These are phyloP conservation scores for Stentor roeselii DNA, from an alignment of 73 alveolate species.

Conservation along the genomic window DNA sequence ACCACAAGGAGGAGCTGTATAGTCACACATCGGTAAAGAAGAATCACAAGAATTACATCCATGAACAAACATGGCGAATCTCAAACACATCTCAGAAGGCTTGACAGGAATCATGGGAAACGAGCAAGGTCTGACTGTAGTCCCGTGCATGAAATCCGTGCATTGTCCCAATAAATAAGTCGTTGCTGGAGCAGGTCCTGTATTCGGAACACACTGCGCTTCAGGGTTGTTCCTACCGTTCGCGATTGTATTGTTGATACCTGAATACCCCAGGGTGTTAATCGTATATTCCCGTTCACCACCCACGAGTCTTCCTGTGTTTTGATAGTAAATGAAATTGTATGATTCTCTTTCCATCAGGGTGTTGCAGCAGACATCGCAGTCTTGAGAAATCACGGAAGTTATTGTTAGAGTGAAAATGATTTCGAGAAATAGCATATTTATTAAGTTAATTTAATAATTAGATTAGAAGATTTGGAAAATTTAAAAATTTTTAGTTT, in stretches of 20 bases:
- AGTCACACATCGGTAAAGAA: conserved; percentile 27
- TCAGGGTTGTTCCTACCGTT: conserved; percentile 47
- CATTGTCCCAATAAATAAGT: conserved; percentile 44
- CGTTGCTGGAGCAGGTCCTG: conserved; percentile 60
- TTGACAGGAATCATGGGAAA: conserved; percentile 40
- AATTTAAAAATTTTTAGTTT: no score
- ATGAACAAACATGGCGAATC: conserved; percentile 46
- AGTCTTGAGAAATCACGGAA: no score
- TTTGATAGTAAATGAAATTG: conserved; percentile 32
- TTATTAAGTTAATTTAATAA: no score
- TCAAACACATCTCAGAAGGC: conserved; percentile 43
- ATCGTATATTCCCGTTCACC: conserved; percentile 40
- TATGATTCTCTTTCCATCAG: conserved; percentile 16
- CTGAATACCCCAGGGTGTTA: conserved; percentile 49
- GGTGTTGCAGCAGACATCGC: conserved; percentile 31
- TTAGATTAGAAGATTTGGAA: no score
- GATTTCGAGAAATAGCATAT: no score
- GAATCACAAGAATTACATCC: conserved; percentile 48
- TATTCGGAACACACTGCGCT: conserved; percentile 34
- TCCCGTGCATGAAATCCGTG: conserved; percentile 49
- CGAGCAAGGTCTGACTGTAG: conserved; percentile 54
- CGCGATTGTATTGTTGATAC: conserved; percentile 8
- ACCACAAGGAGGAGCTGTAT: conserved; percentile 48
- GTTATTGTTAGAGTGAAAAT: no score
- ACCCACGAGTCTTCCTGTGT: conserved; percentile 53